A percentile compares a stretch with the other conserved stretches of the same genome.
phyloP scores from a whole-genome alignment of 1,284 basidiomycete genomes.

The Tetrapyrgos nigripes region DNA sequence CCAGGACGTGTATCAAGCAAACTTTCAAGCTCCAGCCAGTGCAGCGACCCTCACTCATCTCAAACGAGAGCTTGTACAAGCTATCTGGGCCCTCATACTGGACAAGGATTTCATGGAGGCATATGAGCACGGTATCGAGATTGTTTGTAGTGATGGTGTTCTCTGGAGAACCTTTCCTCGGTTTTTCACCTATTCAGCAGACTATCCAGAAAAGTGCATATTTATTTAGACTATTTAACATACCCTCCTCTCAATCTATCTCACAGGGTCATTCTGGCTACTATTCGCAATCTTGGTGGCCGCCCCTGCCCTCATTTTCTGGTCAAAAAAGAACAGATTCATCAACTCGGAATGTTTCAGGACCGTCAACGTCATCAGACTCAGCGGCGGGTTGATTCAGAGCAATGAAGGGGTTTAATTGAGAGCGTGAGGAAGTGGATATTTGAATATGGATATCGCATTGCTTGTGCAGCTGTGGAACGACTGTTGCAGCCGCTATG shows the following conservation, averaged over 20 bases:
- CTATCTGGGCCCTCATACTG: slow-evolving; percentile 21
- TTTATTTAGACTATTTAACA: not conserved
- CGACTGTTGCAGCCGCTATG: not conserved
- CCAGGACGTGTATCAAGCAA: slow-evolving; percentile 9
- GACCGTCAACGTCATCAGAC: not conserved
- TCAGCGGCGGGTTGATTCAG: not conserved
- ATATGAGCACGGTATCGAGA: slow-evolving; percentile 23
- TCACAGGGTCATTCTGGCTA: slow-evolving; percentile 25
- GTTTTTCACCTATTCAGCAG: slow-evolving; percentile 18
- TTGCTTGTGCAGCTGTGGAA: slow-evolving; percentile 6
- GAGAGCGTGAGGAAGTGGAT: not conserved
- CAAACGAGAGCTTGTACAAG: slow-evolving; percentile 31
- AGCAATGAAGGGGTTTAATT: not conserved
- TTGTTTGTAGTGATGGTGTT: slow-evolving; percentile 22
- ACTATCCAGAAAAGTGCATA: slow-evolving; percentile 33
- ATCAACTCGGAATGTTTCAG: slow-evolving; percentile 3
- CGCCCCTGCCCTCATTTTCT: slow-evolving; percentile 26
- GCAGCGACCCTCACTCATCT: slow-evolving; percentile 22
- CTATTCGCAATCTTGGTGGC: slow-evolving; percentile 15
- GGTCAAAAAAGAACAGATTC: slow-evolving; percentile 11
- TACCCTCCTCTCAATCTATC: not conserved
- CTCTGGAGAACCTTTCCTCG: slow-evolving; percentile 21
- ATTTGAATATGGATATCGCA: not conserved
- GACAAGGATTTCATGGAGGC: slow-evolving; percentile 24
- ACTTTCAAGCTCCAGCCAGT: slow-evolving; percentile 5